Conservation (phyloP, 495 filamentous ascomycete species). For the Aspergillus asperescens region DNA sequence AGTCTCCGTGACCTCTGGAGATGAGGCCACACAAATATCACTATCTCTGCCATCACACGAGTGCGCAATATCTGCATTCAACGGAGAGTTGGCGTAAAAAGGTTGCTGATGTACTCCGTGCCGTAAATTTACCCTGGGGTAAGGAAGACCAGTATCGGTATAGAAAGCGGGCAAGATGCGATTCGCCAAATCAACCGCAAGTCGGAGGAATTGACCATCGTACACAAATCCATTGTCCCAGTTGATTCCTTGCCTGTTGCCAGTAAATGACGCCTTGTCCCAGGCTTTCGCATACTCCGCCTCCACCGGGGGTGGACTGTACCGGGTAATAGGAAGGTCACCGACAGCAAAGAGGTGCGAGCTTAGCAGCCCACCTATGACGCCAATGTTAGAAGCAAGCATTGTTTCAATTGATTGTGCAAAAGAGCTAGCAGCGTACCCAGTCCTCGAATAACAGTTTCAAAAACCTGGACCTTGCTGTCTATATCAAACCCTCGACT, state of each 20-base stretch:
- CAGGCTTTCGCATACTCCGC: conserved; percentile 35
- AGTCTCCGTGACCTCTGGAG: conserved; percentile 81
- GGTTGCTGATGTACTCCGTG: conserved; percentile 64
- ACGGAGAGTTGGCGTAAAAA: conserved; percentile 77
- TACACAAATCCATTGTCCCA: conserved; percentile 82
- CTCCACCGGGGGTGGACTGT: conserved; percentile 47
- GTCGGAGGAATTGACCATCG: conserved; percentile 78
- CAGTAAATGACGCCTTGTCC: conserved; percentile 30
- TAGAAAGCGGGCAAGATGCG: conserved; percentile 87
- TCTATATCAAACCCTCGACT: conserved; percentile 90
- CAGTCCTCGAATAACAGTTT: conserved; percentile 90
- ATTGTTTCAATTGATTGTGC: background rate
- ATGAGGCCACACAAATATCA: conserved; percentile 32
- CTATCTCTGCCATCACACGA: conserved; percentile 14
- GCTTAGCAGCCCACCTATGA: conserved; percentile 69
- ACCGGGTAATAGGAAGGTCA: conserved; percentile 77
- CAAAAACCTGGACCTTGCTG: conserved; percentile 97
- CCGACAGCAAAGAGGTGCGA: conserved; percentile 91
- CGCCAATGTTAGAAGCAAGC: background rate
- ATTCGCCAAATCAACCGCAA: conserved; percentile 77
- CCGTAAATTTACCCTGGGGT: conserved; percentile 89
- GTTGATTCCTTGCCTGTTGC: conserved; percentile 48
- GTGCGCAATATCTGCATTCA: conserved; percentile 48
- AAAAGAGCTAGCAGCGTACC: conserved; percentile 33
- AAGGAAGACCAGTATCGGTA: conserved; percentile 83